Percentiles rank a stretch among this genome's conserved stretches.
These are phyloP conservation scores for Vaccinium vitisidaea DNA, from an alignment of 148 eudicot genomes.

Conservation along the genomic window DNA sequence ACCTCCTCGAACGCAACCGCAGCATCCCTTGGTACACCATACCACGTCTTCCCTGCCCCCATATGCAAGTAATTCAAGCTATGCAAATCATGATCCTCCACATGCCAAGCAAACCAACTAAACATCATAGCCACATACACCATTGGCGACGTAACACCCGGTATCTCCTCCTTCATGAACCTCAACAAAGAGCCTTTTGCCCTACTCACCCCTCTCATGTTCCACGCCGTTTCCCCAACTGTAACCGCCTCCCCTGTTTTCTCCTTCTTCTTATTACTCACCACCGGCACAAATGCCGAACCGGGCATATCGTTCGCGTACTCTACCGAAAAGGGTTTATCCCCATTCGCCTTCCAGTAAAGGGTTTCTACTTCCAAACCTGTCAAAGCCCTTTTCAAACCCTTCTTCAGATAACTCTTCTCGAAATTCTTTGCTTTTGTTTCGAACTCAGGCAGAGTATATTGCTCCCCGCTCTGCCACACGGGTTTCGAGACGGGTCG, in stretches of 20 bases:
- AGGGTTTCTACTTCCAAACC: conserved; percentile 72
- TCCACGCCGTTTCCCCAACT: conserved; percentile 90
- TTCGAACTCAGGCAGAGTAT: conserved; percentile 66
- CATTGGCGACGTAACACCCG: conserved; percentile 99
- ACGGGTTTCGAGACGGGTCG: conserved; percentile 83
- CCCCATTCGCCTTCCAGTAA: conserved; percentile 88
- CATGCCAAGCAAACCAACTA: conserved; percentile 99
- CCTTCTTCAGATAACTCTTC: conserved; percentile 51
- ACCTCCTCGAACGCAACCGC: conserved; percentile 94
- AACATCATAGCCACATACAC: conserved; percentile 94
- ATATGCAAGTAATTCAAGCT: conserved; percentile 95
- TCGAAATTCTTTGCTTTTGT: conserved; percentile 76
- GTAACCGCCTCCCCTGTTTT: conserved; percentile 39
- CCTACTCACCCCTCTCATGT: conserved; percentile 94
- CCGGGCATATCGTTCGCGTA: conserved; percentile 99
- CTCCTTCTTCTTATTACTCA: conserved; percentile 27
- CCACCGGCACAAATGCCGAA: conserved; percentile 54
- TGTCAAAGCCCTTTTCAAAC: conserved; percentile 41
- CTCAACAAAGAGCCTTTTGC: conserved; percentile 73
- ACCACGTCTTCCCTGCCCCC: conserved; percentile 95
- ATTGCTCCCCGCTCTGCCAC: conserved; percentile 88
- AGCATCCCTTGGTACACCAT: conserved; percentile 89
- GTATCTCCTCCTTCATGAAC: conserved; percentile 98
- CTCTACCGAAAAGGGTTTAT: conserved; percentile 79
- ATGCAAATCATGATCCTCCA: conserved; percentile 96